A percentile compares a stretch with the other conserved stretches of the same genome.
Evolutionary conservation across 345 rosid species (phyloP).

Genomic region (Leavenworthia alabamica): DNA sequence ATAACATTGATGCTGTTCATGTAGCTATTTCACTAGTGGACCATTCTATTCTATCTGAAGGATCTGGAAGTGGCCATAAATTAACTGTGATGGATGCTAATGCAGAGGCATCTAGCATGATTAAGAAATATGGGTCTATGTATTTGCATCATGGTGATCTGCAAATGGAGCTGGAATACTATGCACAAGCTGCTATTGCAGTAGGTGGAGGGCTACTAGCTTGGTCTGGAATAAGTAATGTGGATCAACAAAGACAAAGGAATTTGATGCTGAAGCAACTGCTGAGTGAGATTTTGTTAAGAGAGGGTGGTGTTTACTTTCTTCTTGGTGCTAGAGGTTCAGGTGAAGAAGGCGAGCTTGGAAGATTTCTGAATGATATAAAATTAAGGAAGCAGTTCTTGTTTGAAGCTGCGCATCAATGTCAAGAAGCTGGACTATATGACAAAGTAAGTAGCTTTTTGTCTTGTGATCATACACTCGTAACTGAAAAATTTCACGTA

Average conservation of each 20-base stretch:
- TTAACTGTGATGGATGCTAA: conserved; percentile 69
- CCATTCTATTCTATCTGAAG: conserved; percentile 61
- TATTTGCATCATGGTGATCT: conserved; percentile 60
- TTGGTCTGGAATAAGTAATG: conserved; percentile 67
- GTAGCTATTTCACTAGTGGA: conserved; percentile 66
- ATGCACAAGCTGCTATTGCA: conserved; percentile 84
- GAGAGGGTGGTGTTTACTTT: conserved; percentile 68
- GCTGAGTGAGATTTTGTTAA: conserved; percentile 63
- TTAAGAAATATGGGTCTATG: conserved; percentile 69
- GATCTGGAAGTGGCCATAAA: conserved; percentile 43
- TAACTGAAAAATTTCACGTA: not conserved
- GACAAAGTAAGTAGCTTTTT: conserved; percentile 50
- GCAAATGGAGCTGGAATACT: conserved; percentile 69
- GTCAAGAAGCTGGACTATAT: conserved; percentile 70
- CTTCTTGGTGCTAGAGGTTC: conserved; percentile 71
- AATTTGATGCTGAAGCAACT: conserved; percentile 72
- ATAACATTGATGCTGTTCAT: conserved; percentile 69
- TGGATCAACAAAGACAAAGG: conserved; percentile 81
- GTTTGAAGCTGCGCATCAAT: conserved; percentile 68
- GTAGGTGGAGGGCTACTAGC: conserved; percentile 73
- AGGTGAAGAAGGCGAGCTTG: conserved; percentile 82
- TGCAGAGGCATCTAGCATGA: conserved; percentile 78
- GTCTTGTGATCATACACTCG: not conserved
- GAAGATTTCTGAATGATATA: conserved; percentile 51
- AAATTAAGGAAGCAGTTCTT: conserved; percentile 56